Evolutionary conservation across 1,284 basidiomycete genomes (phyloP).

Genomic region (Clitocybe nebularis): DNA sequence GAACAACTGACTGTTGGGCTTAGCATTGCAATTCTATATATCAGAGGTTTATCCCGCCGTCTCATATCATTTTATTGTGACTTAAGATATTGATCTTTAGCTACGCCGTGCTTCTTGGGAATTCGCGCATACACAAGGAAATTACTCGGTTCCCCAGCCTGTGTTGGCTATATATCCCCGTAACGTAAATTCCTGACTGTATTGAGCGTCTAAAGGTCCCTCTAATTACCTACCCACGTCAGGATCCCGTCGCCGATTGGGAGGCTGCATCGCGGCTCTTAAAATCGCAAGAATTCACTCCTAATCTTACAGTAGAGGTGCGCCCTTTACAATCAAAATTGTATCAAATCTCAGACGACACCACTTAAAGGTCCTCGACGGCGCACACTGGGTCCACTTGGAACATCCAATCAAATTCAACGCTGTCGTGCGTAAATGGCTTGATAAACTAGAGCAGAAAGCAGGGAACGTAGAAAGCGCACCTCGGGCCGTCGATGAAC

Average conservation of each 20-base stretch:
- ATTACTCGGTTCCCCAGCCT: conserved; percentile 54
- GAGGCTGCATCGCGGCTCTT: conserved; percentile 34
- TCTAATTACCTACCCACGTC: conserved; percentile 2
- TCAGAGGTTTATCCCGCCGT: conserved; percentile 31
- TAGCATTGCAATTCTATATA: conserved; percentile 57
- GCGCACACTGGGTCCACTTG: conserved; percentile 61
- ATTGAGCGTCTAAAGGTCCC: background rate
- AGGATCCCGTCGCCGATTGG: conserved; percentile 72
- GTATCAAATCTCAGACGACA: conserved; percentile 3
- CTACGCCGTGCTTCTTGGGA: conserved; percentile 51
- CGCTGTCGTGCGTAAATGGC: conserved; percentile 25
- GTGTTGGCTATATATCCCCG: conserved; percentile 53
- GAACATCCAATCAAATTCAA: conserved; percentile 53
- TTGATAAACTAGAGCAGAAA: conserved; percentile 17
- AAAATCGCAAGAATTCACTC: conserved; percentile 42
- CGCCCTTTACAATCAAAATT: background rate
- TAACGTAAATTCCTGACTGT: conserved; percentile 28
- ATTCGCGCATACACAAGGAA: conserved; percentile 49
- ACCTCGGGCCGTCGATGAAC: conserved; percentile 11
- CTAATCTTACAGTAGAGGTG: conserved; percentile 52
- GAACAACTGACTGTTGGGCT: background rate
- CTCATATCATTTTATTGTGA: background rate
- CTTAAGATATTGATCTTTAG: conserved; percentile 25
- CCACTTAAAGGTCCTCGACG: conserved; percentile 35
- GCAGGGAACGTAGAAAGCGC: conserved; percentile 15